These are phyloP conservation scores for Hyaloscypha bicolor DNA, from an alignment of 495 filamentous ascomycete genomes.

Conservation along the genomic window DNA sequence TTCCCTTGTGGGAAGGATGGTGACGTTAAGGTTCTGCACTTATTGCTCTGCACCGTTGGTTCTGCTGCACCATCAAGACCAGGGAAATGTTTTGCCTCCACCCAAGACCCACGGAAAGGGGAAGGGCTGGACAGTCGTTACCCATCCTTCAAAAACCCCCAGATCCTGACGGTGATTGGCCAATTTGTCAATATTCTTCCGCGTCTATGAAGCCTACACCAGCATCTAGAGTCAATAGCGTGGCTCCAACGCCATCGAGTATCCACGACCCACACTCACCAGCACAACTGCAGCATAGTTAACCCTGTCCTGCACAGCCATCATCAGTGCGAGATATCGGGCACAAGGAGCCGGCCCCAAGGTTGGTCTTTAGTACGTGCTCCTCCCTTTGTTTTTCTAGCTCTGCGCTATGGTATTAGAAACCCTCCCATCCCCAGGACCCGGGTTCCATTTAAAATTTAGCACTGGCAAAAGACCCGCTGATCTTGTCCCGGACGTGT, in stretches of 20 bases:
- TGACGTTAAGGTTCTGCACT: too few species aligned
- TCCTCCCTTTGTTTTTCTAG: neutral
- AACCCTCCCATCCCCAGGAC: neutral
- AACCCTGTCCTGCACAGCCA: neutral
- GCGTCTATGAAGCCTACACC: neutral
- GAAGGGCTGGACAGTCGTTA: neutral
- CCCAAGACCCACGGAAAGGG: neutral
- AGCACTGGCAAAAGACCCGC: neutral
- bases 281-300: neutral
- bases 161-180: neutral
- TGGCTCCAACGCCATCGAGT: neutral
- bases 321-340: slow-evolving; percentile 12
- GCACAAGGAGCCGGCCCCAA: slow-evolving; percentile 1
- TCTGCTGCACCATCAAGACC: too few species aligned
- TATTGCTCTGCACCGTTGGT: too few species aligned
- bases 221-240: neutral
- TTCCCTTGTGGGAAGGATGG: too few species aligned
- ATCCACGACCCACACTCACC: neutral
- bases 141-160: neutral
- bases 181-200: neutral
- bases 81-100: too few species aligned
- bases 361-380: slow-evolving; percentile 21
- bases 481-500: neutral
- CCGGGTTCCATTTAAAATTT: neutral
- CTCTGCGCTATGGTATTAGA: neutral